Evolutionary conservation across 768 basidiomycete genomes (phyloP).

Genomic region (Pleurotus citrinopileatus): DNA sequence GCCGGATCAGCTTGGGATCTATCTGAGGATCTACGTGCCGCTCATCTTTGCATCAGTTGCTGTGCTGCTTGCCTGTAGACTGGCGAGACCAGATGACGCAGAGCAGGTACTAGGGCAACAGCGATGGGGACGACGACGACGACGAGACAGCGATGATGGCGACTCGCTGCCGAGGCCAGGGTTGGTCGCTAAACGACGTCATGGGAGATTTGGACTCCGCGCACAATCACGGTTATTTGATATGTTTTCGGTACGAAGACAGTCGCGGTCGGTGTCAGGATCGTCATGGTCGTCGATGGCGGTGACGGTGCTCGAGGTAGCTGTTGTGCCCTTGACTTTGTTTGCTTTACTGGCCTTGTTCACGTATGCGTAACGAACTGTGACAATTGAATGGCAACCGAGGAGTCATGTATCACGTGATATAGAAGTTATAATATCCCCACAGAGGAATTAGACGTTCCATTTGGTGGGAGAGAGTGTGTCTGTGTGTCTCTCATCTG

Average conservation of each 20-base stretch:
- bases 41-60: conserved; percentile 59
- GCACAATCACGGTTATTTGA: conserved; percentile 3
- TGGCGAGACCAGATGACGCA: too few relatives aligned
- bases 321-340: conserved; percentile 37
- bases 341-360: conserved; percentile 25
- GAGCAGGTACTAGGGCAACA: too few relatives aligned
- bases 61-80: conserved; percentile 27
- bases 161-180: background rate
- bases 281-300: conserved; percentile 15
- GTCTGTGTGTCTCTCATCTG: background rate
- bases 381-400: too few relatives aligned
- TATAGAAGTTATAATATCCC: background rate
- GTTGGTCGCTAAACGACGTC: conserved; percentile 3
- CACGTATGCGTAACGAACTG: background rate
- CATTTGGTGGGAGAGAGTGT: conserved; percentile 1
- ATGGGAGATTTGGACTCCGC: conserved; percentile 1
- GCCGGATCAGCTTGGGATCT: conserved; percentile 83
- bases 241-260: background rate
- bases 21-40: conserved; percentile 69
- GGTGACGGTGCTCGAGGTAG: conserved; percentile 38
- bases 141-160: background rate
- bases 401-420: too few relatives aligned
- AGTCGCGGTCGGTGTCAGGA: background rate
- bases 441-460: conserved; percentile 6
- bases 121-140: too few relatives aligned